Conservation (phyloP, 2,329 filamentous ascomycete species). For the Zasmidium cellare region DNA sequence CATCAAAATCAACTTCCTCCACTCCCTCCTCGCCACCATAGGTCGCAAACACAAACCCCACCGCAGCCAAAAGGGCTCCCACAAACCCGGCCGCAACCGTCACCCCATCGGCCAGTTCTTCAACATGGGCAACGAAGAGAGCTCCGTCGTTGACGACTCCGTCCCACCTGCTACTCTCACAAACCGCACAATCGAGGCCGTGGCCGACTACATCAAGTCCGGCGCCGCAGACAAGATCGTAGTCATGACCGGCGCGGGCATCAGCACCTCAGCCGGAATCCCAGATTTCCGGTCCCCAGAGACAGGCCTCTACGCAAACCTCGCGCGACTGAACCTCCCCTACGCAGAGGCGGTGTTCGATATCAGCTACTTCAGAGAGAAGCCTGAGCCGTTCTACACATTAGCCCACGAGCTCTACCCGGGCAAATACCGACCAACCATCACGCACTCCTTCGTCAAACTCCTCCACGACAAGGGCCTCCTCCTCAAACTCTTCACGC, state of each 20-base stretch:
- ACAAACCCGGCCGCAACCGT: slow-evolving; percentile 27
- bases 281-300: slow-evolving; percentile 93
- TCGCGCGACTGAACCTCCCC: slow-evolving; percentile 80
- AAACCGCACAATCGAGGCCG: slow-evolving; percentile 67
- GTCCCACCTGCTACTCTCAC: slow-evolving; percentile 65
- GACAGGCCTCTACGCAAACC: slow-evolving; percentile 90
- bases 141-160: slow-evolving; percentile 63
- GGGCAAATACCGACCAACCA: slow-evolving; percentile 81
- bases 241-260: slow-evolving; percentile 88
- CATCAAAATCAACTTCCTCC: slow-evolving; percentile 13
- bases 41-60: slow-evolving; percentile 51
- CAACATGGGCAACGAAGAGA: slow-evolving; percentile 87
- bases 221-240: slow-evolving; percentile 71
- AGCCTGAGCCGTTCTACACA: slow-evolving; percentile 88
- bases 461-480: slow-evolving; percentile 77
- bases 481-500: slow-evolving; percentile 85
- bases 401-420: slow-evolving; percentile 91
- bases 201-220: slow-evolving; percentile 78
- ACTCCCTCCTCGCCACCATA: slow-evolving; percentile 43
- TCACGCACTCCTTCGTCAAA: slow-evolving; percentile 85
- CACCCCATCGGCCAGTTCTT: slow-evolving; percentile 26
- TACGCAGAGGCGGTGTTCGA: slow-evolving; percentile 94
- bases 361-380: slow-evolving; percentile 79
- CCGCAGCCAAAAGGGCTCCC: slow-evolving; percentile 36
- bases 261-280: slow-evolving; percentile 72